These are phyloP conservation scores for Ilyonectria robusta DNA, from an alignment of 2,329 filamentous ascomycete genomes.

Conservation along the genomic window DNA sequence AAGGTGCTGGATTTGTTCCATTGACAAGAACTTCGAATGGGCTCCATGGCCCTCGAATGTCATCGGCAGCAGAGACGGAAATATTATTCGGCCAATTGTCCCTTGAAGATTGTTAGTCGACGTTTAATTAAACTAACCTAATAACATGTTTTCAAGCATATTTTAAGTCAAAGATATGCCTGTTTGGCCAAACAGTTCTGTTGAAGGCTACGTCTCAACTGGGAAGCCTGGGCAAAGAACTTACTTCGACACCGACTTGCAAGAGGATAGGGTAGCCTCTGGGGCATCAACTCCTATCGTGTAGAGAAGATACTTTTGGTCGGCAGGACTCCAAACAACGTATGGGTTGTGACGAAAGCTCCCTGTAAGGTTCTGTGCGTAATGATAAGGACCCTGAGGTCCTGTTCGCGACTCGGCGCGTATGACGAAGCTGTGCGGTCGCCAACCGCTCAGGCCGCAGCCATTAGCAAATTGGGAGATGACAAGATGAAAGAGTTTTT, in stretches of 20 bases:
- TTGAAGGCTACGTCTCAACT: background rate
- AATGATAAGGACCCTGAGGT: conserved; percentile 61
- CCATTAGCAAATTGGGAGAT: conserved; percentile 61
- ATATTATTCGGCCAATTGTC: conserved; percentile 42
- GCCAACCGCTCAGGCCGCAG: conserved; percentile 63
- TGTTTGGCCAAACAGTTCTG: background rate
- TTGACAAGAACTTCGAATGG: conserved; percentile 30
- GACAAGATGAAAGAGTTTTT: conserved; percentile 60
- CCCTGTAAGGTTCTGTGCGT: conserved; percentile 55
- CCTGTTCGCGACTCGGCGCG: conserved; percentile 61
- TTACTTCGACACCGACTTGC: background rate
- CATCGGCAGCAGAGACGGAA: conserved; percentile 41
- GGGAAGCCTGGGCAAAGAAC: conserved; percentile 17
- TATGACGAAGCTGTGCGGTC: conserved; percentile 60
- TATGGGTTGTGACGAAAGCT: conserved; percentile 64
- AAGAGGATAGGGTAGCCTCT: background rate
- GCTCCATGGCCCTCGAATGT: conserved; percentile 39
- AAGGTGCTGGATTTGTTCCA: conserved; percentile 59
- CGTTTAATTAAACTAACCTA: background rate
- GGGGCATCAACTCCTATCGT: conserved; percentile 55
- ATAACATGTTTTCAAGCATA: background rate
- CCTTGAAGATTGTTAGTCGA: background rate
- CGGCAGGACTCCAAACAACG: conserved; percentile 59
- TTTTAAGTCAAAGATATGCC: background rate
- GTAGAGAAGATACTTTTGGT: conserved; percentile 61